phyloP scores from a whole-genome alignment of 148 eudicot species.

The Rheum nobile region DNA sequence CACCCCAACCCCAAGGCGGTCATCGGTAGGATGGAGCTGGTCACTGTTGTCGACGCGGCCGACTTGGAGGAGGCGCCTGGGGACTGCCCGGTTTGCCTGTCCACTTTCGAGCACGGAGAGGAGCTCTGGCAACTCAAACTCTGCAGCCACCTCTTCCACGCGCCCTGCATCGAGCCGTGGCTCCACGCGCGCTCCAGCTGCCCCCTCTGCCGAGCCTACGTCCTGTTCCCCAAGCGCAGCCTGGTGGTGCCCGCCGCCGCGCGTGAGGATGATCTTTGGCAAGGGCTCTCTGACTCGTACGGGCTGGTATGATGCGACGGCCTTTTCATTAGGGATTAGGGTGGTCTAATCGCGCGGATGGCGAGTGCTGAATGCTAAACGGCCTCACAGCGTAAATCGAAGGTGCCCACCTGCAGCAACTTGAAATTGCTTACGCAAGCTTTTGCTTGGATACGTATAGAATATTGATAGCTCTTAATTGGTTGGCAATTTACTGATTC shows the following conservation, averaged over 20 bases:
- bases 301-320: constrained; percentile 12
- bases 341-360: too few relatives aligned
- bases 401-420: too few relatives aligned
- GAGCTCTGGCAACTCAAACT: constrained; percentile 14
- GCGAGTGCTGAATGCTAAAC: too few relatives aligned
- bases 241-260: background rate
- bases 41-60: background rate
- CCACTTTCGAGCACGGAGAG: constrained; percentile 21
- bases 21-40: background rate
- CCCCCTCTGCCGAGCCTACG: constrained; percentile 30
- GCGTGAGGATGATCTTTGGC: constrained; percentile 14
- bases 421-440: too few relatives aligned
- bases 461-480: too few relatives aligned
- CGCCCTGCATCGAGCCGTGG: constrained; percentile 26
- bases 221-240: background rate
- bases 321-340: background rate
- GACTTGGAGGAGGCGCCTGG: background rate
- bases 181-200: constrained; percentile 20
- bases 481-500: too few relatives aligned
- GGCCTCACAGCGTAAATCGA: too few relatives aligned
- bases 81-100: constrained; percentile 34
- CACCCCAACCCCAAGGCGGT: background rate
- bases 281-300: constrained; percentile 24
- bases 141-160: constrained; percentile 31
- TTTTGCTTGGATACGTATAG: too few relatives aligned